phyloP scores from a whole-genome alignment of 768 basidiomycete species.

The Crepidotus variabilis region DNA sequence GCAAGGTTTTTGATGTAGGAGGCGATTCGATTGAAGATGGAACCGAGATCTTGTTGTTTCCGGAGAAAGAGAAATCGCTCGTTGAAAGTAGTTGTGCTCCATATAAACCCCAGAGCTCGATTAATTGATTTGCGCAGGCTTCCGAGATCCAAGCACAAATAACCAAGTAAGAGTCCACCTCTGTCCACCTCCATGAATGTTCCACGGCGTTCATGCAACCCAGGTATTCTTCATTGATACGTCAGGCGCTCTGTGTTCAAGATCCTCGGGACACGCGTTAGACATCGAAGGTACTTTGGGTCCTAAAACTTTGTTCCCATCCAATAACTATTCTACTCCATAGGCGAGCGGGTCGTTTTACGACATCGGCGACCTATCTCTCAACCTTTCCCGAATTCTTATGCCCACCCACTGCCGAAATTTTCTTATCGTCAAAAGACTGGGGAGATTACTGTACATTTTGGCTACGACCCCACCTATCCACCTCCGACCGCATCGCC shows the following conservation, averaged over 20 bases:
- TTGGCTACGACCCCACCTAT: constrained; percentile 62
- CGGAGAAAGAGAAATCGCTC: constrained; percentile 69
- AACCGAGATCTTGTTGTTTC: constrained; percentile 60
- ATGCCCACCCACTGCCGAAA: constrained; percentile 71
- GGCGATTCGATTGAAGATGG: constrained; percentile 54
- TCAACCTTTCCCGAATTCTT: constrained; percentile 72
- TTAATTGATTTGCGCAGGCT: constrained; percentile 35
- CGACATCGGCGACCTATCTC: constrained; percentile 77
- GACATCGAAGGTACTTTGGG: constrained; percentile 62
- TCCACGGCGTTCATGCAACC: background rate
- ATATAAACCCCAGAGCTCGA: background rate
- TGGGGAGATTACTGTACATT: constrained; percentile 58
- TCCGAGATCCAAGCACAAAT: constrained; percentile 63
- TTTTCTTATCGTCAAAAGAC: constrained; percentile 57
- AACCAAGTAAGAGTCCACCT: constrained; percentile 54
- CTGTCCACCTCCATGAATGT: background rate
- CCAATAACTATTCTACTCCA: background rate
- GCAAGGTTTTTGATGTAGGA: constrained; percentile 56
- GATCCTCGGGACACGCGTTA: constrained; percentile 76
- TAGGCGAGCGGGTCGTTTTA: constrained; percentile 65
- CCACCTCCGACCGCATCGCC: constrained; percentile 31
- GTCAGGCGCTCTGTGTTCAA: constrained; percentile 72
- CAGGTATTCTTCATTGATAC: constrained; percentile 86
- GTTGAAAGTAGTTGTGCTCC: constrained; percentile 57
- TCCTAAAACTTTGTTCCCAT: background rate